Evolutionary conservation across 1,284 basidiomycete genomes (phyloP), one percentile per base, ranked within the genome.

Genomic region (Irpex sp.): DNA sequence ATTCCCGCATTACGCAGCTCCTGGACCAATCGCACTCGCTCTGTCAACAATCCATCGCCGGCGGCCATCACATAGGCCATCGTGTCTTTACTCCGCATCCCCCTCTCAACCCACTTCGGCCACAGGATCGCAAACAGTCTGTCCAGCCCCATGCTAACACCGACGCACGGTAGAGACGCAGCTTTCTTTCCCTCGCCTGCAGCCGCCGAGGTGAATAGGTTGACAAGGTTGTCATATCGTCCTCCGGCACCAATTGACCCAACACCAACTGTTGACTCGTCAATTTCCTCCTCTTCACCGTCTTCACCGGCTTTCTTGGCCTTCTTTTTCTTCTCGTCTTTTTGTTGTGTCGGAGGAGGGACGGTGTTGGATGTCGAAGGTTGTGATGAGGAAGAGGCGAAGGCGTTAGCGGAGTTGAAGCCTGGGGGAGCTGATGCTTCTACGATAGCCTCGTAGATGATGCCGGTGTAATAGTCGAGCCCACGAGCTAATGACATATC

Each of bases 221-320:
- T 92, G 1, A 99, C 97, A n/a, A 99, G 89, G 68, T 93, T 91
- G 80, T 99, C 97, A 79, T 99, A 99, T 55, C 97, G 85, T 11
- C 97, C 97, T 17, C 97, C 97, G 0, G 94, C 97, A 5, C 97
- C 97, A 73, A 99, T 97, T 17, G 96, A 98, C 26, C 97, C 97
- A 2, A 99, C 96, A 48, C 97, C 97, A 38, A 99, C 89, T 64
- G 90, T 85, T 2, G 91, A 92, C 75, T 98, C 97, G 78, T 98
- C 97, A 52, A 96, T 79, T 69, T 96, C 96, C 65, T 96, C 93
- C 60, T 94, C 93, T 37, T 90, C 90, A 13, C 81, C 85, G 2
- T 80, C 81, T 7, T 65, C 69, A 0, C 74, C 68, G 51, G 82
- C 82, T 68, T 87, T 86, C 70, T 84, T 85, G 58, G 78, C 69